Percentiles rank a stretch among this genome's conserved stretches.
These are phyloP conservation scores for Stachybotrys elegans DNA, from an alignment of 2,329 filamentous ascomycete species.

Conservation along the genomic window DNA sequence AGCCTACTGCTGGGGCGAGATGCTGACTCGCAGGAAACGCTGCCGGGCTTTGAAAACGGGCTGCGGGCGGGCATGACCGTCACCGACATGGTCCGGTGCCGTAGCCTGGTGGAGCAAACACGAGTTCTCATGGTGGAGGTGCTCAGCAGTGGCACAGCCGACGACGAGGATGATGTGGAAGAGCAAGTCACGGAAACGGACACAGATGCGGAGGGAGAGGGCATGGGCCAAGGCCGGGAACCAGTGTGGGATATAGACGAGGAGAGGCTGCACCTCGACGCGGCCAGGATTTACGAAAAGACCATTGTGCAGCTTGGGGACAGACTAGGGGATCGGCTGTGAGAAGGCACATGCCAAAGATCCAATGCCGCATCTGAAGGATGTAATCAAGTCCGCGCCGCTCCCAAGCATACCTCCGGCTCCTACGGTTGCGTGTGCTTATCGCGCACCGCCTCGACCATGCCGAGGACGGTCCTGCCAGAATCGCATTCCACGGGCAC, in stretches of 20 bases:
- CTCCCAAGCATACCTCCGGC: no score
- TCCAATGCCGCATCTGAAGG: no score
- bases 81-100: conserved; percentile 84
- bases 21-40: conserved; percentile 53
- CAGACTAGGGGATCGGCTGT: conserved; percentile 45
- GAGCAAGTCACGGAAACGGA: conserved; percentile 27
- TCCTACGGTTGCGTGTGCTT: no score
- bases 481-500: no score
- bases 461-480: no score
- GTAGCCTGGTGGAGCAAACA: conserved; percentile 73
- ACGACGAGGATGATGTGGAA: conserved; percentile 35
- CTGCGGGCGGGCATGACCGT: conserved; percentile 61
- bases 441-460: no score
- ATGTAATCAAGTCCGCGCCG: no score
- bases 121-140: conserved; percentile 66
- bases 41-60: conserved; percentile 67
- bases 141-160: conserved; percentile 42
- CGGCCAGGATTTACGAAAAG: conserved; percentile 72
- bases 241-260: conserved; percentile 34
- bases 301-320: conserved; percentile 73
- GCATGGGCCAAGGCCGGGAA: background rate
- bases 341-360: conserved; percentile 1
- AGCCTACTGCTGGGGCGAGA: conserved; percentile 67
- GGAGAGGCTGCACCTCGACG: conserved; percentile 59
- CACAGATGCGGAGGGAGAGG: conserved; percentile 21